Conservation (phyloP, 345 rosid species). For the Salix suchowensis region DNA sequence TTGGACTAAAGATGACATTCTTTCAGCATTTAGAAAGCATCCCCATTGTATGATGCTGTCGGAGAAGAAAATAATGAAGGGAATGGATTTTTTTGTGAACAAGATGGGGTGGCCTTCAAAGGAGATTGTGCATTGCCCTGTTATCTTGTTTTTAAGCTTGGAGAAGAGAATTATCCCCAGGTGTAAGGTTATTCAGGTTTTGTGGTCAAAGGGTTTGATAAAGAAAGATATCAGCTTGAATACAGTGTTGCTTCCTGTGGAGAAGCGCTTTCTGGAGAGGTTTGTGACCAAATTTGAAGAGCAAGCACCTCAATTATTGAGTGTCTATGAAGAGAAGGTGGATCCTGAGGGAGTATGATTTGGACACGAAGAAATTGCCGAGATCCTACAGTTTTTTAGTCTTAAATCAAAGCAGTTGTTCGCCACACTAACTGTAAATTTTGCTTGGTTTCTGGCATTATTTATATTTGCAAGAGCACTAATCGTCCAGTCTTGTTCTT, state of each 20-base stretch:
- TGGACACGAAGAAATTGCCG: not conserved
- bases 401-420: not conserved
- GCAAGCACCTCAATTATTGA: conserved; percentile 40
- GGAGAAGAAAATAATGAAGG: conserved; percentile 35
- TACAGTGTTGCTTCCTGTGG: conserved; percentile 32
- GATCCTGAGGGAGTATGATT: not conserved
- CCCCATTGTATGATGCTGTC: conserved; percentile 52
- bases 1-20: conserved; percentile 48
- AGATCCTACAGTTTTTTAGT: not conserved
- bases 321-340: conserved; percentile 26
- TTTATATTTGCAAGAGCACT: not conserved
- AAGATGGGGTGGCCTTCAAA: conserved; percentile 38
- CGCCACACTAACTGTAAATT: not conserved
- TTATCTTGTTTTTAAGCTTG: conserved; percentile 37
- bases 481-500: not conserved
- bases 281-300: conserved; percentile 38
- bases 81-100: conserved; percentile 48
- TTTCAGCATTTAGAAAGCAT: conserved; percentile 41
- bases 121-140: conserved; percentile 33
- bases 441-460: not conserved
- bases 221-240: conserved; percentile 42
- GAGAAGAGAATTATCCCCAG: conserved; percentile 55
- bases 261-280: conserved; percentile 38
- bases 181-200: conserved; percentile 33
- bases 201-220: conserved; percentile 39